Evolutionary conservation across 768 basidiomycete species (phyloP).

Genomic region (Kwoniella newhampshirensis): DNA sequence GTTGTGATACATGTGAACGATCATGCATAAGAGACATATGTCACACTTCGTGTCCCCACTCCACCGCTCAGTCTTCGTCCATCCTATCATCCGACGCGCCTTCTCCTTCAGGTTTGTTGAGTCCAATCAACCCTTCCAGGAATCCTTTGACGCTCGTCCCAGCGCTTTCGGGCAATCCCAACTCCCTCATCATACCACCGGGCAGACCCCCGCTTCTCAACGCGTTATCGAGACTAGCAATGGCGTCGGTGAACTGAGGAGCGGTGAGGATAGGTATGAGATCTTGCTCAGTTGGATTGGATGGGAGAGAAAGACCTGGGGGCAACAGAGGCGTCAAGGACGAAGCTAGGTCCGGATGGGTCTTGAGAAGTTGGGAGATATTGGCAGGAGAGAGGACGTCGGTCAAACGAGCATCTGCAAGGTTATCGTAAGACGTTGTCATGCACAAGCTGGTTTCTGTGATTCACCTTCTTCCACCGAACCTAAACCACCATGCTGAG

Average conservation of each 20-base stretch:
- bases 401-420: constrained; percentile 40
- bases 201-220: constrained; percentile 72
- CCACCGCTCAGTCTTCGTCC: constrained; percentile 67
- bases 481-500: constrained; percentile 32
- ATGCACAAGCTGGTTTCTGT: not conserved
- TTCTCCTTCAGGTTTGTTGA: constrained; percentile 58
- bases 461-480: constrained; percentile 15
- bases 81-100: constrained; percentile 61
- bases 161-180: constrained; percentile 83
- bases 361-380: constrained; percentile 61
- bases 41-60: too few species aligned
- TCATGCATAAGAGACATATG: too few species aligned
- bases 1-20: too few species aligned
- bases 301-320: constrained; percentile 66
- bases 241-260: constrained; percentile 77
- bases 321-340: constrained; percentile 80
- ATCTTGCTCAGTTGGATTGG: constrained; percentile 63
- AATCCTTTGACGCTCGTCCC: constrained; percentile 76
- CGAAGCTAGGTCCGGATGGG: constrained; percentile 63
- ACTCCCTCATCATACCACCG: constrained; percentile 68
- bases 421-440: not conserved
- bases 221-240: constrained; percentile 78
- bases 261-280: constrained; percentile 75
- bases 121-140: constrained; percentile 73
- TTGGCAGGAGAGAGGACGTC: constrained; percentile 45